phyloP scores from a whole-genome alignment of 495 filamentous ascomycete genomes.

The Aspergillus mulundensis region DNA sequence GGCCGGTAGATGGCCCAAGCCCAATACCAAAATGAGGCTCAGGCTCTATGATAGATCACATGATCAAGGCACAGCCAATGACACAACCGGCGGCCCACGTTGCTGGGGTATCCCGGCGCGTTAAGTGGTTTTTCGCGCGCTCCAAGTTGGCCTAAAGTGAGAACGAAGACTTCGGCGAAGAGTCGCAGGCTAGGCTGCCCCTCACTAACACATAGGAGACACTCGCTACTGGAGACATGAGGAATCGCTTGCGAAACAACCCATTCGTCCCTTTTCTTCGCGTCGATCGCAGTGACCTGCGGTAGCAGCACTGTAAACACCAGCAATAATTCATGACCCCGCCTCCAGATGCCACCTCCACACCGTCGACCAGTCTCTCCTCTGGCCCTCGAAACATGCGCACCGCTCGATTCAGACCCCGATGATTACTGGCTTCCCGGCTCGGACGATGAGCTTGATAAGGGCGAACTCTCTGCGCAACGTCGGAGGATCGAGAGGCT shows the following conservation, averaged over 20 bases:
- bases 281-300: constrained; percentile 19
- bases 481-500: constrained; percentile 54
- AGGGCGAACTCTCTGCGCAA: constrained; percentile 45
- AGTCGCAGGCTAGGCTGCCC: not conserved
- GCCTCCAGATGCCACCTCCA: constrained; percentile 29
- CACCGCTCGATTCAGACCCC: constrained; percentile 34
- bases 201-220: not conserved
- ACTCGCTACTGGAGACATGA: constrained; percentile 27
- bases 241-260: constrained; percentile 6
- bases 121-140: constrained; percentile 10
- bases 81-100: constrained; percentile 1
- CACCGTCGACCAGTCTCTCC: constrained; percentile 36
- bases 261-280: constrained; percentile 4
- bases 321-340: constrained; percentile 11
- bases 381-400: constrained; percentile 43
- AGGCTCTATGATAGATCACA: too few species aligned
- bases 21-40: too few species aligned
- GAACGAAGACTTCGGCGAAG: not conserved
- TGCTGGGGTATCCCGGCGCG: constrained; percentile 7
- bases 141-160: not conserved
- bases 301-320: constrained; percentile 17
- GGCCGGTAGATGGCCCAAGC: too few species aligned
- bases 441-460: constrained; percentile 58
- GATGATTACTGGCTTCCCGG: constrained; percentile 41
- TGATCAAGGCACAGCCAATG: not conserved